Conservation (phyloP, 495 filamentous ascomycete species). For the Recurvomyces mirabilis region DNA sequence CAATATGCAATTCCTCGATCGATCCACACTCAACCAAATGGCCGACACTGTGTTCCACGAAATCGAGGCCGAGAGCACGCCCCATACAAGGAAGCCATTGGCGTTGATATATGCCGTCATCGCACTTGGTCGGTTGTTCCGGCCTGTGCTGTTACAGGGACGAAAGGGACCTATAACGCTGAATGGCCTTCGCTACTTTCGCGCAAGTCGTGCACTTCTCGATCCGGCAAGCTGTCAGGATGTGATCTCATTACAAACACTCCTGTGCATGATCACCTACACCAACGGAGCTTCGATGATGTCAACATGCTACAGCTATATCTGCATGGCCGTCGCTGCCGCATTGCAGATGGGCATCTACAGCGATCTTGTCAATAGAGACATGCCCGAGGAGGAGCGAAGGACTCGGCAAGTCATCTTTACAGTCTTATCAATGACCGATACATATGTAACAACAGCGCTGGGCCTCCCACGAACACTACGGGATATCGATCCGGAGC, state of each 20-base stretch:
- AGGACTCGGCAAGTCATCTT: slow-evolving; percentile 6
- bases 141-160: neutral
- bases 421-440: slow-evolving; percentile 12
- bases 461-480: slow-evolving; percentile 14
- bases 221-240: slow-evolving; percentile 13
- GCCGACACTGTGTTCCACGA: slow-evolving; percentile 8
- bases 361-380: slow-evolving; percentile 3
- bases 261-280: slow-evolving; percentile 19
- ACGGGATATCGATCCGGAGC: slow-evolving; percentile 11
- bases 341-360: slow-evolving; percentile 13
- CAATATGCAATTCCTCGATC: slow-evolving; percentile 16
- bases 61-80: neutral
- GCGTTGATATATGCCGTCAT: slow-evolving; percentile 13
- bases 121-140: slow-evolving; percentile 8
- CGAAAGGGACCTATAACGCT: neutral
- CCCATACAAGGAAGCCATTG: slow-evolving; percentile 6
- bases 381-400: slow-evolving; percentile 4
- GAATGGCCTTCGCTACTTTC: slow-evolving; percentile 10
- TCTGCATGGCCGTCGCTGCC: slow-evolving; percentile 17
- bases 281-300: slow-evolving; percentile 15
- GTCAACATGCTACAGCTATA: slow-evolving; percentile 16
- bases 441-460: slow-evolving; percentile 13
- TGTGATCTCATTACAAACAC: slow-evolving; percentile 9
- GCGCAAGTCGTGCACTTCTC: slow-evolving; percentile 8
- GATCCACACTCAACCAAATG: neutral